Conservation (phyloP, 805 yeast genomes). For the Candida golubevii region DNA sequence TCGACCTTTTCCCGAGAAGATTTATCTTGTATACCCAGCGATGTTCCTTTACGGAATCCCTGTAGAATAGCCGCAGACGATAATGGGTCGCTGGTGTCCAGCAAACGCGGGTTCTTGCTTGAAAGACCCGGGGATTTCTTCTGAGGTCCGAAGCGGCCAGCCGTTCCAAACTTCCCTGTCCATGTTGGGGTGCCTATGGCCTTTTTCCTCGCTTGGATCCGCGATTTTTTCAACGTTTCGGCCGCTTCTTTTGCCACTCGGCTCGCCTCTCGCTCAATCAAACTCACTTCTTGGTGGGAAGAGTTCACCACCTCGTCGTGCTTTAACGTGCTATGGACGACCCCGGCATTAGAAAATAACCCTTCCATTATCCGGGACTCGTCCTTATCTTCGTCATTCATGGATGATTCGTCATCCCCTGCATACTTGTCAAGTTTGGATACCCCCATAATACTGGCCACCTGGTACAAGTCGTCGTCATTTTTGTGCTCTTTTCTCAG, state of each 20-base stretch:
- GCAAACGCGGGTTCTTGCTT: neutral
- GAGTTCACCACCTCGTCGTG: constrained; percentile 75
- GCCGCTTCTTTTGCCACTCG: constrained; percentile 52
- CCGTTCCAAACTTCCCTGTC: constrained; percentile 89
- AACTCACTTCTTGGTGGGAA: constrained; percentile 45
- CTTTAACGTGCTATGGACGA: constrained; percentile 64
- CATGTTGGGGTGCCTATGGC: constrained; percentile 85
- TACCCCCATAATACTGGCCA: constrained; percentile 66
- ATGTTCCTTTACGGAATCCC: constrained; percentile 42
- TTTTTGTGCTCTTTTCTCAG: constrained; percentile 32
- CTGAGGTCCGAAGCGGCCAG: constrained; percentile 52
- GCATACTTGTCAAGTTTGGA: constrained; percentile 63
- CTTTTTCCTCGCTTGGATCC: constrained; percentile 43
- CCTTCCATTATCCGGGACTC: constrained; percentile 72
- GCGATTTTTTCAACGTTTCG: constrained; percentile 55
- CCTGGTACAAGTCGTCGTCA: constrained; percentile 64
- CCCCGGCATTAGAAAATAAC: constrained; percentile 61
- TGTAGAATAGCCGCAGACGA: constrained; percentile 50
- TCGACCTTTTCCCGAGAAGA: neutral
- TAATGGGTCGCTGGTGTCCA: constrained; percentile 7
- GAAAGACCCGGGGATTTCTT: constrained; percentile 4
- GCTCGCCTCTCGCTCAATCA: constrained; percentile 64
- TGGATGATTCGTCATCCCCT: constrained; percentile 42
- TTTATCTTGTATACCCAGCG: constrained; percentile 15
- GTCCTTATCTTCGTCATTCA: constrained; percentile 18